Evolutionary conservation across 306 rosid species (phyloP), one percentile per base, ranked within the genome.

Genomic region (Glycine latifolia): DNA sequence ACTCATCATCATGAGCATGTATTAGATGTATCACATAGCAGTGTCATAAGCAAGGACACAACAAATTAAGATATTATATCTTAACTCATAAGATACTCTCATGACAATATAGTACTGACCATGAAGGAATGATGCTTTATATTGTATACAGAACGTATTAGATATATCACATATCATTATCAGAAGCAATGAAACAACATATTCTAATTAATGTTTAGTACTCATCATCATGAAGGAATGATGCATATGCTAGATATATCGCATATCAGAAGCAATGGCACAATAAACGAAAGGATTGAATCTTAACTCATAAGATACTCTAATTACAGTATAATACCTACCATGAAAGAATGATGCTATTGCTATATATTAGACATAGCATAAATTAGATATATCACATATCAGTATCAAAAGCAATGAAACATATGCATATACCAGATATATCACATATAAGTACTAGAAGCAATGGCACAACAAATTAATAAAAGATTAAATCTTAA

Each of bases 1-100:
- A 63, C 89, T 89, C 86, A 90, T 97, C 86, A 89, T 97, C 94
- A 78, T 94, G 97, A 76, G 98, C 16, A 31, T 11, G 33, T 62
- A 12, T 7, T 26, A 26, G 6, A 26, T 20, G 26, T 60, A 10
- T 3, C 39, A 26, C 41, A 17, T 17, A 58, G 7, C 31, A 11
- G 10, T 62, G 16, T 4, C 14, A 20, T 20, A 20, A 20, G 26
- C 26, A 20, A 20, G 0, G 26, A 20, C 26, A 60, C 6, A 8
- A 56, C 0, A 58, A 8, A 10, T 10, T 8, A 54, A 14, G n/a
- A 0, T 20, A 54, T 54, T 54, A 3, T 14, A n/a, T 54, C 59
- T 39, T 39, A 39, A 39, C 43, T 39, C 4, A 39, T 39, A 39
- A 39, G 0, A 0, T 20, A 20, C 26, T 0, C 26, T 20, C 26